Evolutionary conservation across 441 rosid species (phyloP).

Genomic region (Rhodomyrtus psidioides): DNA sequence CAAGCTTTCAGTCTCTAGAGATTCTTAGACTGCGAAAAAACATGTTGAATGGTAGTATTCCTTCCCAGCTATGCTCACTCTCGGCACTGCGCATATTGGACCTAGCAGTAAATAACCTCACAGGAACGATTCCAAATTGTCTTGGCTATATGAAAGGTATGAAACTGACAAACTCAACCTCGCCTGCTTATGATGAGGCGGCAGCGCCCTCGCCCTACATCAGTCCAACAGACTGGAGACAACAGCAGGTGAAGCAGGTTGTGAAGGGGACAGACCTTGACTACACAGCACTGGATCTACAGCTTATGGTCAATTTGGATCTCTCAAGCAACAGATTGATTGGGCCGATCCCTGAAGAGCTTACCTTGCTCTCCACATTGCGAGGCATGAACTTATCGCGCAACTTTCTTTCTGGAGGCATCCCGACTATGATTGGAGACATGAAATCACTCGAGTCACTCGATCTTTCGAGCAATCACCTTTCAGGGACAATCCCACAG

Average conservation of each 20-base stretch:
- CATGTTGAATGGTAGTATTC: not conserved
- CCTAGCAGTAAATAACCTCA: not conserved
- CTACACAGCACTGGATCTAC: not conserved
- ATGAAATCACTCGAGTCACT: too few species aligned
- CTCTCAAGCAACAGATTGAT: not conserved
- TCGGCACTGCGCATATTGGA: not conserved
- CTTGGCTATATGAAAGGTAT: not conserved
- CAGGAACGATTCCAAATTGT: not conserved
- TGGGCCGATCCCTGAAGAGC: not conserved
- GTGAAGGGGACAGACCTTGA: not conserved
- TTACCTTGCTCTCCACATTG: not conserved
- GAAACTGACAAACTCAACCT: too few species aligned
- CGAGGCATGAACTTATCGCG: not conserved
- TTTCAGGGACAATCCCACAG: too few species aligned
- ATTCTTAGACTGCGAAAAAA: not conserved
- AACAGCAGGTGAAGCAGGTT: not conserved
- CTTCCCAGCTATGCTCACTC: not conserved
- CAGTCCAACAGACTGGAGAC: not conserved
- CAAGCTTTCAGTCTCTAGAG: not conserved
- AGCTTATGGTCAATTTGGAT: not conserved
- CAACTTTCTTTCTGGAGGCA: not conserved
- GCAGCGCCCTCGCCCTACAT: too few species aligned
- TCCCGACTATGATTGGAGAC: not conserved
- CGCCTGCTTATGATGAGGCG: too few species aligned
- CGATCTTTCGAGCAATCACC: too few species aligned